A percentile compares a stretch with the other conserved stretches of the same genome.
Evolutionary conservation across 495 filamentous ascomycete species (phyloP).

Genomic region (Penicillium parvum): DNA sequence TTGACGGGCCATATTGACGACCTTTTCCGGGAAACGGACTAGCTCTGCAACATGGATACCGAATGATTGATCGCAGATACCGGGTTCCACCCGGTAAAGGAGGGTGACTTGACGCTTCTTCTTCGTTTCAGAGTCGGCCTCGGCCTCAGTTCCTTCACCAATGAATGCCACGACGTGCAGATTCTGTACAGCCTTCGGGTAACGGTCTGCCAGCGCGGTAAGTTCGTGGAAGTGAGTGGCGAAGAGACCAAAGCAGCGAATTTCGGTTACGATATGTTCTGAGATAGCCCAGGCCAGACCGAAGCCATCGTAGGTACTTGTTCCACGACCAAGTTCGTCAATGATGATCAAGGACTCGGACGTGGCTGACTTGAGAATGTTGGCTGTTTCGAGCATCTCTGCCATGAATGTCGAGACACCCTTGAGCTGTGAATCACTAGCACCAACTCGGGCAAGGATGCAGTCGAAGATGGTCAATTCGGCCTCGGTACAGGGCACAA

Average conservation of each 20-base stretch:
- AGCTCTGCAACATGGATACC: slow-evolving; percentile 98
- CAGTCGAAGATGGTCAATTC: slow-evolving; percentile 96
- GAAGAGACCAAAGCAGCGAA: slow-evolving; percentile 88
- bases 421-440: slow-evolving; percentile 93
- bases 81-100: slow-evolving; percentile 91
- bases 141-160: slow-evolving; percentile 46
- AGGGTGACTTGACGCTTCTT: slow-evolving; percentile 85
- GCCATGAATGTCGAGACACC: slow-evolving; percentile 99
- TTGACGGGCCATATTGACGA: slow-evolving; percentile 96
- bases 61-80: slow-evolving; percentile 94
- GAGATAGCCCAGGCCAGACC: slow-evolving; percentile 98
- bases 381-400: slow-evolving; percentile 98
- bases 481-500: slow-evolving; percentile 86
- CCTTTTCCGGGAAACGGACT: slow-evolving; percentile 95
- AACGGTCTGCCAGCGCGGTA: slow-evolving; percentile 79
- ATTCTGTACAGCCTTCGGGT: slow-evolving; percentile 78
- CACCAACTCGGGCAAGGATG: slow-evolving; percentile 93
- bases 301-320: slow-evolving; percentile 97
- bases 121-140: slow-evolving; percentile 33
- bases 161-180: slow-evolving; percentile 96
- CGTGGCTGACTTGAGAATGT: slow-evolving; percentile 96
- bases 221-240: slow-evolving; percentile 99
- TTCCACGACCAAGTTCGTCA: slow-evolving; percentile 96
- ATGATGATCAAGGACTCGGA: slow-evolving; percentile 95
- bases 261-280: slow-evolving; percentile 93